Evolutionary conservation across 352 stramenopile species (phyloP), one percentile per base, ranked within the genome.

Genomic region (Vaucheria bursata): DNA sequence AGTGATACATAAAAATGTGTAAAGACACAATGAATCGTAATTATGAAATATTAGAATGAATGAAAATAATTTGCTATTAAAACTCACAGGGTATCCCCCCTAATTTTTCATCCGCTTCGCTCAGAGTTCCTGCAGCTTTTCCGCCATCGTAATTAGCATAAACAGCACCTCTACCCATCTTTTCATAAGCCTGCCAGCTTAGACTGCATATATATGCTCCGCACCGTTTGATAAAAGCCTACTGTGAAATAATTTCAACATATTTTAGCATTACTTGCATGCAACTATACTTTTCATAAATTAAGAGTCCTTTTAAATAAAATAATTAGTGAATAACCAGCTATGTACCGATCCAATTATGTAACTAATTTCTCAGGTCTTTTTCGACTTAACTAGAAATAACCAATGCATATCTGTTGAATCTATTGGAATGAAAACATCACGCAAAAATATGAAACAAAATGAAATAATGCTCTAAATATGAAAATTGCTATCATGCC

Each of bases 131-230:
- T 33, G 40, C 67, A 38, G 66, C 65, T 66, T 34, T 75, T 7
- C 70, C 77, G 31, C 77, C 73, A 52, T 82, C 77, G 40, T 82
- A 82, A 66, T 82, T 82, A 33, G 77, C 68, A 35, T 79, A 82
- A 2, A 82, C 77, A 12, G 77, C 77, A 7, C 77, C 77, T 32
- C 77, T 70, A 12, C 77, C 77, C 70, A 78, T 76, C 59, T 82
- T 52, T 52, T 74, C 72, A 68, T 82, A 67, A 6, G 70, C 77
- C 8, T 82, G 50, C 77, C 77, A 82, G 52, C 71, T 80, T 72
- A 82, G 76, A 65, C 71, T 80, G 53, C 77, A 82, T 1, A 82
- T 49, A 39, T 82, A 82, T 37, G 76, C 40, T 1, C 77, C 77
- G 36, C 70, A 79, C 25, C 77, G 34, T 38, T 78, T 78, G 31